Percentiles rank a stretch among this genome's conserved stretches.
phyloP scores from a whole-genome alignment of 345 rosid genomes.

The Camelina sativa region DNA sequence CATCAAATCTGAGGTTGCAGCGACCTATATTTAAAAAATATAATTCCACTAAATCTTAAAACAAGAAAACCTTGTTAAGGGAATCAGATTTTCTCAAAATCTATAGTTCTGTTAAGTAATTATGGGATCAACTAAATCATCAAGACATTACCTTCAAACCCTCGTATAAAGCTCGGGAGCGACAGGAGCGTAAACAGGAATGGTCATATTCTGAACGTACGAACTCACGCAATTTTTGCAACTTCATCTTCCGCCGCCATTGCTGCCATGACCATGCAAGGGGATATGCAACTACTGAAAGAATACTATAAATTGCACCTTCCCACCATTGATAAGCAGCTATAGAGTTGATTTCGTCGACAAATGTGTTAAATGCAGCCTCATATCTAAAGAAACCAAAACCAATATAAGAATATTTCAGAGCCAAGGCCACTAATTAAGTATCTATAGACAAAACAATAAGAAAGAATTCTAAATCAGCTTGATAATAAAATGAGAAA shows the following conservation, averaged over 20 bases:
- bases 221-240: conserved; percentile 92
- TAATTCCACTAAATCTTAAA: not conserved
- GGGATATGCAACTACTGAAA: conserved; percentile 79
- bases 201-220: conserved; percentile 99
- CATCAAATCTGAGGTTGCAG: conserved; percentile 95
- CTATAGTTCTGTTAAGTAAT: conserved; percentile 24
- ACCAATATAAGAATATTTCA: conserved; percentile 29
- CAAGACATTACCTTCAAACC: conserved; percentile 83
- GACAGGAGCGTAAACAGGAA: conserved; percentile 97
- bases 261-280: conserved; percentile 99
- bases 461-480: conserved; percentile 37
- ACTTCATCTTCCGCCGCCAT: conserved; percentile 80
- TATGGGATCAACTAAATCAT: conserved; percentile 24
- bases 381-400: conserved; percentile 70
- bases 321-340: conserved; percentile 99
- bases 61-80: conserved; percentile 1
- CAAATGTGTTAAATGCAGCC: conserved; percentile 91
- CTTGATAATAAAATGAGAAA: conserved; percentile 19
- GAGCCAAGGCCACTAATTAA: conserved; percentile 17
- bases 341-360: conserved; percentile 93
- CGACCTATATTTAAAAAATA: conserved; percentile 60
- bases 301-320: conserved; percentile 88
- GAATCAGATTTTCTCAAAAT: conserved; percentile 26
- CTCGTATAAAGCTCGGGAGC: conserved; percentile 98
- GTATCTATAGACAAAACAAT: conserved; percentile 22